A percentile compares a stretch with the other conserved stretches of the same genome.
phyloP scores from a whole-genome alignment of 441 rosid species.

The Populus hybrid region DNA sequence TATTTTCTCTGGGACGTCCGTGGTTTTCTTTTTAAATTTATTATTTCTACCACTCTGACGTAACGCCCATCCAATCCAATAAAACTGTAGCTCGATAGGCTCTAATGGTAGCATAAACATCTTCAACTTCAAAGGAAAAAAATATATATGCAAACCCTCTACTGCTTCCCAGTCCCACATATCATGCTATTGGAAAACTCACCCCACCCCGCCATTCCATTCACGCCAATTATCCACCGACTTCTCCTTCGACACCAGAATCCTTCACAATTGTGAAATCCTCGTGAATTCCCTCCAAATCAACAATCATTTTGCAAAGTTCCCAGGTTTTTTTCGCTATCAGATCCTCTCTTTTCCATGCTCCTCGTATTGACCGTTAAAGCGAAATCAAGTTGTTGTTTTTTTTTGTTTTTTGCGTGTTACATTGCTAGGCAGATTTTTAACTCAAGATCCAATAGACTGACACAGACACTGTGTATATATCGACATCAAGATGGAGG shows the following conservation, averaged over 20 bases:
- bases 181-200: neutral
- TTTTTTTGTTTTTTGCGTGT: neutral
- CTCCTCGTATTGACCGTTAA: neutral
- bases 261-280: no score
- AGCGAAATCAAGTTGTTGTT: neutral
- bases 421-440: neutral
- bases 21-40: no score
- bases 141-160: neutral
- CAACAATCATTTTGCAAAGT: neutral
- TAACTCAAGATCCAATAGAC: neutral
- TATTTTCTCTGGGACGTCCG: neutral
- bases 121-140: neutral
- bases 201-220: neutral
- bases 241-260: neutral
- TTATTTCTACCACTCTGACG: neutral
- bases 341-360: neutral
- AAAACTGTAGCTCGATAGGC: neutral
- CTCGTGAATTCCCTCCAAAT: neutral
- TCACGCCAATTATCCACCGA: slow-evolving; percentile 20
- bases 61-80: neutral
- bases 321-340: neutral
- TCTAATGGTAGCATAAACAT: neutral
- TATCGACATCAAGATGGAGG: slow-evolving; percentile 27
- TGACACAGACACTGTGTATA: neutral
- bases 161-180: neutral